These are phyloP conservation scores for Globisporangium carolinianum DNA, from an alignment of 352 stramenopile species.

Conservation along the genomic window DNA sequence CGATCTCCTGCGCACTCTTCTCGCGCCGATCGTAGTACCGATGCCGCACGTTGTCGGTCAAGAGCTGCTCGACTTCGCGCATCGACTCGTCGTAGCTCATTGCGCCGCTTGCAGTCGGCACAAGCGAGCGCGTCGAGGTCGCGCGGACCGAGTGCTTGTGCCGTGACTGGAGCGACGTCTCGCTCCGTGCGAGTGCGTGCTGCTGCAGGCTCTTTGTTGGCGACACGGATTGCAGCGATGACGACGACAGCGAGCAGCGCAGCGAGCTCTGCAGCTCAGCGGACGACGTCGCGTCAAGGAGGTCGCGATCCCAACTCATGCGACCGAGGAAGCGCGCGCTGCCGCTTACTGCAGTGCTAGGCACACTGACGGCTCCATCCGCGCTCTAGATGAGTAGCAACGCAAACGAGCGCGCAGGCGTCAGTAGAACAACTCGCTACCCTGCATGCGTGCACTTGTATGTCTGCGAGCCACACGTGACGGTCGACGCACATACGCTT, in stretches of 20 bases:
- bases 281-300: conserved; percentile 23
- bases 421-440: too few species aligned
- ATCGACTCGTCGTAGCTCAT: conserved; percentile 36
- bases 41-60: conserved; percentile 28
- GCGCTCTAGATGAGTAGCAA: too few species aligned
- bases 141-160: neutral
- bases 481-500: neutral
- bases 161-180: conserved; percentile 3
- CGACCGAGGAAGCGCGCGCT: conserved; percentile 27
- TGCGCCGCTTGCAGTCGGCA: neutral
- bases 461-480: neutral
- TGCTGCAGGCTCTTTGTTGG: neutral
- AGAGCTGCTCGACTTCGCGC: conserved; percentile 42
- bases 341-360: neutral
- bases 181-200: neutral
- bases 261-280: conserved; percentile 1
- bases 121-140: neutral
- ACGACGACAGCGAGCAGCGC: conserved; percentile 1
- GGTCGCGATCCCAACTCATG: conserved; percentile 48
- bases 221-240: neutral
- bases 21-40: conserved; percentile 9
- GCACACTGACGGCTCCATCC: neutral
- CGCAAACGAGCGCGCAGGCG: too few species aligned
- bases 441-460: too few species aligned
- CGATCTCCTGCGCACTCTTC: conserved; percentile 15